These are phyloP conservation scores for Monilinia fructicola DNA, from an alignment of 2,329 filamentous ascomycete species.

Conservation along the genomic window DNA sequence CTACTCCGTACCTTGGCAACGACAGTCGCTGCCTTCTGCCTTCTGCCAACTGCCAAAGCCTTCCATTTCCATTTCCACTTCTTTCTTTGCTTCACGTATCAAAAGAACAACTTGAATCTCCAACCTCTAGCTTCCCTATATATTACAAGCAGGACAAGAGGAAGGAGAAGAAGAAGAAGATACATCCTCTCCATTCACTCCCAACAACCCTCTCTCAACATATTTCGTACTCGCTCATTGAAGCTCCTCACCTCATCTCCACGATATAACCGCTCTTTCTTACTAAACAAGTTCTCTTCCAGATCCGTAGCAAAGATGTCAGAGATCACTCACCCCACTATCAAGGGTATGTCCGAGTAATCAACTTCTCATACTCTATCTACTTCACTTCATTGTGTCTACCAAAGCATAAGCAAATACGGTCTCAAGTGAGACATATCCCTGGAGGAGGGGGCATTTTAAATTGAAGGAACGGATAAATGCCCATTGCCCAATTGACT, in stretches of 20 bases:
- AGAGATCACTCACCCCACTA: slow-evolving; percentile 57
- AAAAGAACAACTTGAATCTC: not conserved
- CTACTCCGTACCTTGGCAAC: not conserved
- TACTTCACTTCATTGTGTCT: not conserved
- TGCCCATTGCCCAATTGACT: not conserved
- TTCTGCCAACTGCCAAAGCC: too few relatives aligned
- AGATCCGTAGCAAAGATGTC: slow-evolving; percentile 43
- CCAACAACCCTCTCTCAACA: not conserved
- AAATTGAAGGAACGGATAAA: not conserved
- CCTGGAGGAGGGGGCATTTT: not conserved
- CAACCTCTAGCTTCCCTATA: too few relatives aligned
- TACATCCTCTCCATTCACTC: not conserved
- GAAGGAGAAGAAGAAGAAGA: slow-evolving; percentile 1
- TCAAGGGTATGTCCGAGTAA: slow-evolving; percentile 51
- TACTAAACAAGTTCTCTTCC: not conserved
- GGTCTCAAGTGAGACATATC: slow-evolving; percentile 19
- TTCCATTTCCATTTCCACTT: not conserved
- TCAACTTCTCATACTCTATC: not conserved
- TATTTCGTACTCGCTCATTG: slow-evolving; percentile 3
- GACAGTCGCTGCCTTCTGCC: too few relatives aligned
- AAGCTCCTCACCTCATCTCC: not conserved
- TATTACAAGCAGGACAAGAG: too few relatives aligned
- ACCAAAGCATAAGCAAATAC: not conserved
- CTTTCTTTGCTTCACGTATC: not conserved
- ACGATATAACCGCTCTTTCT: not conserved